Evolutionary conservation across 495 filamentous ascomycete genomes (phyloP).

Genomic region (Mycothermus thermophilus): DNA sequence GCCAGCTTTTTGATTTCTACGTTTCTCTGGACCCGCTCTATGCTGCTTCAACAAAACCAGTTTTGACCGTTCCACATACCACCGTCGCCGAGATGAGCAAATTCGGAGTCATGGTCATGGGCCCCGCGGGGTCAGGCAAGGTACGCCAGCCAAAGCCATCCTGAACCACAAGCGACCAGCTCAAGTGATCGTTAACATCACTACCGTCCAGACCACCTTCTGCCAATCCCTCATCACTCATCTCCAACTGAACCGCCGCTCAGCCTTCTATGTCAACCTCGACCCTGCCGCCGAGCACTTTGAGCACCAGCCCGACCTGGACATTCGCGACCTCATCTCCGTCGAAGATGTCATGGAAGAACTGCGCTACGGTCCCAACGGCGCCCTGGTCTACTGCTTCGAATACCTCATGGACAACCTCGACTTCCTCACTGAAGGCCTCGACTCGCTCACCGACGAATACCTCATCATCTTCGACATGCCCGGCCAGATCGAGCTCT

Average conservation of each 20-base stretch:
- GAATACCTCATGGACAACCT: conserved; percentile 92
- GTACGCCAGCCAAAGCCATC: too few relatives aligned
- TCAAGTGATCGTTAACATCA: too few relatives aligned
- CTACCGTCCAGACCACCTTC: conserved; percentile 91
- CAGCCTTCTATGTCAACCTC: conserved; percentile 90
- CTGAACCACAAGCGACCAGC: too few relatives aligned
- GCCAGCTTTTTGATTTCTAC: too few relatives aligned
- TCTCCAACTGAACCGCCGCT: conserved; percentile 73
- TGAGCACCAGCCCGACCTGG: conserved; percentile 79
- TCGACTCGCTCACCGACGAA: conserved; percentile 82
- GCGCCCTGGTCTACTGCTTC: conserved; percentile 95
- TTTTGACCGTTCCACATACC: too few relatives aligned
- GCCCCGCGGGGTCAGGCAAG: conserved; percentile 81
- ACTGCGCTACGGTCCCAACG: conserved; percentile 83
- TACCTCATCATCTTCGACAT: conserved; percentile 96
- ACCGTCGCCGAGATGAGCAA: too few relatives aligned
- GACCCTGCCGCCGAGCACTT: conserved; percentile 93
- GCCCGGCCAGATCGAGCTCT: conserved; percentile 97
- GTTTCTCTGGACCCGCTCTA: too few relatives aligned
- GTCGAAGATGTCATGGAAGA: conserved; percentile 99
- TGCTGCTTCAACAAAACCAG: too few relatives aligned
- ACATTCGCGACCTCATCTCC: conserved; percentile 92
- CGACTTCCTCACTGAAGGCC: conserved; percentile 77
- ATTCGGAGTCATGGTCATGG: conserved; percentile 88
- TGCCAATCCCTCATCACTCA: conserved; percentile 87